Percentiles rank a stretch among this genome's conserved stretches.
Evolutionary conservation across 331 rosid species (phyloP).

Genomic region (Stylosanthes scabra): DNA sequence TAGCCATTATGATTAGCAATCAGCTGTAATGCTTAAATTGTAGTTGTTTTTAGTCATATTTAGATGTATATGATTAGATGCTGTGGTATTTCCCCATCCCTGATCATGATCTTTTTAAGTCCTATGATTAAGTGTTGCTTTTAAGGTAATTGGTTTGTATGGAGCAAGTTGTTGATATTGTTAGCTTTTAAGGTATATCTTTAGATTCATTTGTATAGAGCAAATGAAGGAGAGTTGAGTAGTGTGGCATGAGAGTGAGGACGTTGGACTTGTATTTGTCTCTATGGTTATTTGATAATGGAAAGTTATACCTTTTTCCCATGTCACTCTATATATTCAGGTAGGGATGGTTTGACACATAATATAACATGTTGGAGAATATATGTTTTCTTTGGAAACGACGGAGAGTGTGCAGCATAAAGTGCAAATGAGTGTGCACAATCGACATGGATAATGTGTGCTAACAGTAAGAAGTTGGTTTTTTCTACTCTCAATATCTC

Average conservation of each 20-base stretch:
- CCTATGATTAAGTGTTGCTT: no score
- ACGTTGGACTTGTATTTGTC: neutral
- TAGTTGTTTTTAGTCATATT: no score
- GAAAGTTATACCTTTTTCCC: conserved; percentile 15
- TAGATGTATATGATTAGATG: no score
- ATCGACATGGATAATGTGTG: conserved; percentile 74
- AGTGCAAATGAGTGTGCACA: conserved; percentile 80
- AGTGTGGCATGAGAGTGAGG: neutral
- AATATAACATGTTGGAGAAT: conserved; percentile 92
- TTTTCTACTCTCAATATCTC: conserved; percentile 14
- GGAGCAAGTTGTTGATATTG: no score
- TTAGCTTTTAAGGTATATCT: no score
- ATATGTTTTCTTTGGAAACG: conserved; percentile 80
- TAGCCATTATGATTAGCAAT: no score
- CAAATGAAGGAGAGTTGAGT: neutral
- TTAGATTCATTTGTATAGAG: no score
- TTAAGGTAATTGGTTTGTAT: no score
- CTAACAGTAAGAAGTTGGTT: conserved; percentile 83
- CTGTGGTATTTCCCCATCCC: no score
- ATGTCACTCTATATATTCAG: conserved; percentile 44
- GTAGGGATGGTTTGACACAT: conserved; percentile 88
- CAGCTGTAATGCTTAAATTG: no score
- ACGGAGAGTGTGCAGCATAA: conserved; percentile 75
- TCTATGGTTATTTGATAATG: neutral
- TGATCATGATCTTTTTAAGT: no score